phyloP scores from a whole-genome alignment of 2,329 filamentous ascomycete genomes.

The Hymenoscyphus repandus region DNA sequence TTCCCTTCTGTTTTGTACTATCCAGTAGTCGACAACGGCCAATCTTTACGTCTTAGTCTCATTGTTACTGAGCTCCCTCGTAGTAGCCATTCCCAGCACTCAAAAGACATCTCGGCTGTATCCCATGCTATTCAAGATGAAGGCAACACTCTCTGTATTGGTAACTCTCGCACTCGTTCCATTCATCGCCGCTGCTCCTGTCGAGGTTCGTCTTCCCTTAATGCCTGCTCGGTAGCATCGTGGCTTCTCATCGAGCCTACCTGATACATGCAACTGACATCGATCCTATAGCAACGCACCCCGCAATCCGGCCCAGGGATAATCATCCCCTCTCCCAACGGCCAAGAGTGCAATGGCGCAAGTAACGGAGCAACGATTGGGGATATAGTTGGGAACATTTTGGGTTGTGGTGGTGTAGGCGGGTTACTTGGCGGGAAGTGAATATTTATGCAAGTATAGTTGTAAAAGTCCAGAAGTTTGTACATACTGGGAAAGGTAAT shows the following conservation, averaged over 20 bases:
- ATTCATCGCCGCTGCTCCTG: background rate
- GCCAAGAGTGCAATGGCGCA: conserved; percentile 6
- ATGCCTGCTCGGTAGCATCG: no score
- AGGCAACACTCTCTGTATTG: background rate
- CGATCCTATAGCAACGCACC: background rate
- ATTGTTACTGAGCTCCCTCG: no score
- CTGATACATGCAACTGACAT: background rate
- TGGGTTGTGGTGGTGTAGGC: conserved; percentile 1
- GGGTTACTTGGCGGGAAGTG: conserved; percentile 5
- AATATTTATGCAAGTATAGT: conserved; percentile 2
- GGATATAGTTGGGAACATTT: conserved; percentile 2
- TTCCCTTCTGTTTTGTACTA: no score
- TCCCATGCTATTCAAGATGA: no score
- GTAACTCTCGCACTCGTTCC: background rate
- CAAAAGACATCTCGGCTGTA: no score
- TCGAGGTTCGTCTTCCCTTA: background rate
- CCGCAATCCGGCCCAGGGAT: background rate
- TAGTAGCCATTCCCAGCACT: no score
- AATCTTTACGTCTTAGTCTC: no score
- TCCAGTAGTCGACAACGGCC: no score
- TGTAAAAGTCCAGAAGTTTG: background rate
- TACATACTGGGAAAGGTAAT: background rate
- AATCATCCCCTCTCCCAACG: conserved; percentile 4
- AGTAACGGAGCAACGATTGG: conserved; percentile 1
- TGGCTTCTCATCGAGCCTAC: no score